Evolutionary conservation across 768 basidiomycete genomes (phyloP).

Genomic region (Boletus fagicola): DNA sequence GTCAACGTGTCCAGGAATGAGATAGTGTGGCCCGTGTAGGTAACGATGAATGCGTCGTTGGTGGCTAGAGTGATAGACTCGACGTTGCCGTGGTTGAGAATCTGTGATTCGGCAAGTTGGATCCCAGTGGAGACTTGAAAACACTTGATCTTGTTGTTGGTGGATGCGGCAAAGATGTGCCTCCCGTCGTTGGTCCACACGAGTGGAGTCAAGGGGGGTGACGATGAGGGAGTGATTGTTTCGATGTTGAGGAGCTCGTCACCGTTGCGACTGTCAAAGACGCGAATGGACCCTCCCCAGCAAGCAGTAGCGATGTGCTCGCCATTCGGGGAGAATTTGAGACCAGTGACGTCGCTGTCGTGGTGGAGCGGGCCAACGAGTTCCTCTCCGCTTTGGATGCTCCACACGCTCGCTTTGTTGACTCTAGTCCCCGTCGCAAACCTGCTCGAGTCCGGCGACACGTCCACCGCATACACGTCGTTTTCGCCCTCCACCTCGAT

Average conservation of each 20-base stretch:
- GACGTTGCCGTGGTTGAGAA: background rate
- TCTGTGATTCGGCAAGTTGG: background rate
- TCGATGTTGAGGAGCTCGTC: background rate
- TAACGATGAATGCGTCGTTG: background rate
- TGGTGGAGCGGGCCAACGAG: background rate
- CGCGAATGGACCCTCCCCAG: background rate
- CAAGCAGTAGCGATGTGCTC: background rate
- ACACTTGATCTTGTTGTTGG: background rate
- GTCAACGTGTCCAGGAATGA: background rate
- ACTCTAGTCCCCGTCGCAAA: background rate
- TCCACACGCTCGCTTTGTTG: background rate
- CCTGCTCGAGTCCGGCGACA: background rate
- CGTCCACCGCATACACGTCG: background rate
- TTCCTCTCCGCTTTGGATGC: background rate
- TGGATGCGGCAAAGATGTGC: background rate
- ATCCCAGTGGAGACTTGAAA: background rate
- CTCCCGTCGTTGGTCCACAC: background rate
- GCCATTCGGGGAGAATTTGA: background rate
- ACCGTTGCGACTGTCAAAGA: background rate
- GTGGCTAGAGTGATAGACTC: background rate
- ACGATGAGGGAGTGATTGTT: background rate
- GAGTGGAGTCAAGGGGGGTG: background rate
- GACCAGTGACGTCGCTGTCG: background rate
- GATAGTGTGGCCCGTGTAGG: background rate
- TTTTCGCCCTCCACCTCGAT: background rate